Conservation (phyloP, 2,329 filamentous ascomycete species). For the Colletotrichum sp. region DNA sequence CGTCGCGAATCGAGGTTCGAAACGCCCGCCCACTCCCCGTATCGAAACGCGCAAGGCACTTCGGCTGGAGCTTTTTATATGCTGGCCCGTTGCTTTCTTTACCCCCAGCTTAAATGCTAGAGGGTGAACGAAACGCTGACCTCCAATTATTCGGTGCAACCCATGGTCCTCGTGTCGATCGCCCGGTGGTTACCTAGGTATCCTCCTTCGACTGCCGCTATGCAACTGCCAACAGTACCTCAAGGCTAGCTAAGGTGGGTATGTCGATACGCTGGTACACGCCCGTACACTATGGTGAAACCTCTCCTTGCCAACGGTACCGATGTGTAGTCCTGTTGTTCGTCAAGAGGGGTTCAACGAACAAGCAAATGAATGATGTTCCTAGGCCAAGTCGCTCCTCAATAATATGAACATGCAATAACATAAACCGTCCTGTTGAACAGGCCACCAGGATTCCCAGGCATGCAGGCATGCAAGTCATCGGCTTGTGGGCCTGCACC, state of each 20-base stretch:
- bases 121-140: neutral
- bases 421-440: neutral
- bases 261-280: neutral
- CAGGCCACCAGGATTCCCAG: neutral
- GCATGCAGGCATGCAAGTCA: neutral
- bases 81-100: neutral
- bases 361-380: neutral
- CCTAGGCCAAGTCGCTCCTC: neutral
- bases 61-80: neutral
- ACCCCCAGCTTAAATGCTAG: neutral
- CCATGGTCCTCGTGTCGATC: neutral
- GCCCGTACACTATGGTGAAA: neutral
- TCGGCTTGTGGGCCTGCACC: neutral
- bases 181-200: neutral
- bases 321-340: neutral
- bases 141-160: neutral
- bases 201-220: neutral
- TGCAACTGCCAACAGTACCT: neutral
- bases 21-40: neutral
- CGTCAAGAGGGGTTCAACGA: neutral
- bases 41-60: constrained; percentile 4
- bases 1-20: neutral
- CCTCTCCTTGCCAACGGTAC: neutral
- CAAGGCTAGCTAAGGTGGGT: neutral
- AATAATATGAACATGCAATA: neutral